These are phyloP conservation scores for Sporothrix humicola DNA, from an alignment of 2,329 filamentous ascomycete species.

Conservation along the genomic window DNA sequence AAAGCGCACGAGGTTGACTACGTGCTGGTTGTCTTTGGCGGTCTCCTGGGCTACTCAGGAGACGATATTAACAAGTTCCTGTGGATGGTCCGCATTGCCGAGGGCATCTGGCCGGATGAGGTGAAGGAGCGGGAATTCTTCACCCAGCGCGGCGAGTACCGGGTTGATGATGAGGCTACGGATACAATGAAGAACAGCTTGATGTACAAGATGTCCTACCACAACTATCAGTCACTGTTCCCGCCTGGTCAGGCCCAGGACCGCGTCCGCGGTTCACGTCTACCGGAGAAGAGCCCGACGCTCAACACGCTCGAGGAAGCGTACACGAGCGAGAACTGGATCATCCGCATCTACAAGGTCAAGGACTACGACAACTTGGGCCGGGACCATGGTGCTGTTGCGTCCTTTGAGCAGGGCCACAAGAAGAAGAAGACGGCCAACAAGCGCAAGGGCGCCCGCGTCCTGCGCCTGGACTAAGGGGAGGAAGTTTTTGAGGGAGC, in stretches of 20 bases:
- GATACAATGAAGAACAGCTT: slow-evolving; percentile 99
- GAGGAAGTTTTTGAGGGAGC: not conserved
- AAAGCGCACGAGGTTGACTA: slow-evolving; percentile 98
- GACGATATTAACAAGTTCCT: slow-evolving; percentile 99
- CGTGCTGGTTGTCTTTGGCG: slow-evolving; percentile 95
- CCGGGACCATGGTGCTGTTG: slow-evolving; percentile 75
- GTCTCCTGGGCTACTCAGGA: slow-evolving; percentile 93
- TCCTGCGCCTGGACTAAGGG: slow-evolving; percentile 70
- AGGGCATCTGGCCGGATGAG: slow-evolving; percentile 99
- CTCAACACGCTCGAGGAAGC: slow-evolving; percentile 93
- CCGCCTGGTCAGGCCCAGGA: slow-evolving; percentile 88
- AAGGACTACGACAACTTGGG: slow-evolving; percentile 98
- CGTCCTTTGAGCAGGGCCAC: slow-evolving; percentile 76
- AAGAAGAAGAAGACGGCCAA: slow-evolving; percentile 76
- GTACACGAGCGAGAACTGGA: slow-evolving; percentile 99
- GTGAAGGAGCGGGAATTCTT: slow-evolving; percentile 97
- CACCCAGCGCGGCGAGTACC: slow-evolving; percentile 90
- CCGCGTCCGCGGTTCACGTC: slow-evolving; percentile 78
- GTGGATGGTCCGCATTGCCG: slow-evolving; percentile 99
- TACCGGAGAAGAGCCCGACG: slow-evolving; percentile 84
- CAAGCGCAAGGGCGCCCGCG: slow-evolving; percentile 74
- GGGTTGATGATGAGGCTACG: slow-evolving; percentile 89
- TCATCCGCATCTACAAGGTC: slow-evolving; percentile 99
- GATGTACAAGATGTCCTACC: slow-evolving; percentile 99
- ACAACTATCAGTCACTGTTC: slow-evolving; percentile 94